A percentile compares a stretch with the other conserved stretches of the same genome.
phyloP scores from a whole-genome alignment of 1,139 yeast species.

The Candida sojae region DNA sequence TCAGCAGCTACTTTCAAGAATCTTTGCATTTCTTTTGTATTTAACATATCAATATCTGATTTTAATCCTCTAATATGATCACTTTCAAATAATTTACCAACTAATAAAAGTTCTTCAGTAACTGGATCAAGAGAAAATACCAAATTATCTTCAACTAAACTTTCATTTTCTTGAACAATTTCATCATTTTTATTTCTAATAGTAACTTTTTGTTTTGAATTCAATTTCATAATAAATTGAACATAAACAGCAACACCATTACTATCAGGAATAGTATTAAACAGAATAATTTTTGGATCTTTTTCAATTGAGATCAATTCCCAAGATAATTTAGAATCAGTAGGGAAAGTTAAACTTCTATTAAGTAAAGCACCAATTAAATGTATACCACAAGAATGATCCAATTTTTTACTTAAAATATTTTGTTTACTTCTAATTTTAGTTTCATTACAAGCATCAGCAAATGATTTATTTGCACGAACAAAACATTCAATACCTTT shows the following conservation, averaged over 20 bases:
- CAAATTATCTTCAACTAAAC: slow-evolving; percentile 69
- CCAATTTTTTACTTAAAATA: slow-evolving; percentile 29
- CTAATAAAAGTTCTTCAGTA: slow-evolving; percentile 62
- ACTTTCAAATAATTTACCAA: slow-evolving; percentile 81
- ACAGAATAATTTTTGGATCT: slow-evolving; percentile 70
- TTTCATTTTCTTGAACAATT: slow-evolving; percentile 41
- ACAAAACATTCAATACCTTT: slow-evolving; percentile 44
- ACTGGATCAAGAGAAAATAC: slow-evolving; percentile 78
- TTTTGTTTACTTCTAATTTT: slow-evolving; percentile 16
- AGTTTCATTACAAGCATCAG: slow-evolving; percentile 41
- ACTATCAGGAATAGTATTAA: slow-evolving; percentile 63
- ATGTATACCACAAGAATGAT: slow-evolving; percentile 34
- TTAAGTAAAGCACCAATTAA: slow-evolving; percentile 32
- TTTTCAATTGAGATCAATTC: slow-evolving; percentile 67
- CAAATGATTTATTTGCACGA: slow-evolving; percentile 44
- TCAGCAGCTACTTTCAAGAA: slow-evolving; percentile 30
- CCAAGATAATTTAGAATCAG: slow-evolving; percentile 67
- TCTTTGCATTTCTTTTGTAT: slow-evolving; percentile 26
- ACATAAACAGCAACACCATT: slow-evolving; percentile 67
- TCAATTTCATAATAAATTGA: slow-evolving; percentile 76
- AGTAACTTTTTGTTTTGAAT: slow-evolving; percentile 70
- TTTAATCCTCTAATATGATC: slow-evolving; percentile 41
- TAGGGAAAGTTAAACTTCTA: slow-evolving; percentile 51
- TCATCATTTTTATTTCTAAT: slow-evolving; percentile 41
- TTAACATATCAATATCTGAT: slow-evolving; percentile 28